Conservation (phyloP, 2,329 filamentous ascomycete species). For the Fusarium continuum region DNA sequence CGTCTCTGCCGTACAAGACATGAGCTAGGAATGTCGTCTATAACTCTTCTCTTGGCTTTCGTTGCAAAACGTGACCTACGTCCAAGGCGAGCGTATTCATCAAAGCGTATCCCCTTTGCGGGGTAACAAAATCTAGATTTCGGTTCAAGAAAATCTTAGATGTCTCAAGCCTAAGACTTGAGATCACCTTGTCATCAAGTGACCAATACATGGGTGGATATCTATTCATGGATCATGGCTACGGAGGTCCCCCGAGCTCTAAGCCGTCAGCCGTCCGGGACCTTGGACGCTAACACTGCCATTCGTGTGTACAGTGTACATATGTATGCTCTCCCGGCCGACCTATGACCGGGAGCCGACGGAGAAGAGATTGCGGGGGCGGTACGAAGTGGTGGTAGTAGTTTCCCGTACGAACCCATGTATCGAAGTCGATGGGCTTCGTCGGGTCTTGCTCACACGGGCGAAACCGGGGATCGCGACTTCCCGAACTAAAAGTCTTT, state of each 20-base stretch:
- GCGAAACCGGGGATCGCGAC: conserved; percentile 39
- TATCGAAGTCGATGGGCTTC: neutral
- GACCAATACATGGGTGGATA: conserved; percentile 11
- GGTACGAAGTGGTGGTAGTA: conserved; percentile 2
- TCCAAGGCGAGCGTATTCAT: neutral
- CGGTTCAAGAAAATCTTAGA: neutral
- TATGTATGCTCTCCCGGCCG: conserved; percentile 11
- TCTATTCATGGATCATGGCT: neutral
- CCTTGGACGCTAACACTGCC: too few relatives aligned
- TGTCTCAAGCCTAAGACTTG: neutral
- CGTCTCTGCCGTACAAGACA: neutral
- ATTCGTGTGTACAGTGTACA: too few relatives aligned
- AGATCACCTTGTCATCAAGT: conserved; percentile 14
- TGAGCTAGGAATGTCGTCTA: neutral
- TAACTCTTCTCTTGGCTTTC: conserved; percentile 5
- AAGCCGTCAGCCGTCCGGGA: conserved; percentile 14
- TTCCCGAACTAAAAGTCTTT: conserved; percentile 25
- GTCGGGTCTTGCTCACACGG: conserved; percentile 31
- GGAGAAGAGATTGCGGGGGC: conserved; percentile 21
- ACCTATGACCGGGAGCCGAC: conserved; percentile 25
- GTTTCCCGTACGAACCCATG: conserved; percentile 7
- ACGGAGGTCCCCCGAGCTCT: conserved; percentile 34
- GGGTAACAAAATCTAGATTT: conserved; percentile 5
- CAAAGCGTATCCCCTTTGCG: conserved; percentile 5
- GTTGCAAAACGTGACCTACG: conserved; percentile 1